Evolutionary conservation across 2,329 filamentous ascomycete genomes (phyloP), one percentile per base, ranked within the genome.

Genomic region (Coniochaeta sp.): DNA sequence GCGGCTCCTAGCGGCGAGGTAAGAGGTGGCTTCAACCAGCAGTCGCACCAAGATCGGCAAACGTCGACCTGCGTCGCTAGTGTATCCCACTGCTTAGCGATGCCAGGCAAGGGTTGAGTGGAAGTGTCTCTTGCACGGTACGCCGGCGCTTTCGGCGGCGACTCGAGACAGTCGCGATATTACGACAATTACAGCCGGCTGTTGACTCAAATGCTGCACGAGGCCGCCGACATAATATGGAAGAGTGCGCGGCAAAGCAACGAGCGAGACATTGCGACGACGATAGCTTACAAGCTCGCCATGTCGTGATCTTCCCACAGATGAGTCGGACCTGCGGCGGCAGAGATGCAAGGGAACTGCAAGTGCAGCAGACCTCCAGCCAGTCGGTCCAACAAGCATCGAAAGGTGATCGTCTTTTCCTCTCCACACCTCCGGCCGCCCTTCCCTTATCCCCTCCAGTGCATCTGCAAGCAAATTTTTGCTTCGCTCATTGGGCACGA

Each of bases 401-500:
- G 24, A 63, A n/a, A 66, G 66, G 60, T 62, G 64, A 47, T 62
- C 60, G 36, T 55, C 57, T 63, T 64, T 31, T 31, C 9, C 63
- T 65, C 65, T 70, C 69, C 67, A 72, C 70, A 66, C 43, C n/a
- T 65, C 58, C 36, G 47, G 63, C 66, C 28, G 9, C 9, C 28
- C 28, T 31, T 31, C 28, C 28, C 28, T 31, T 62, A 64, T 66
- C 65, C 62, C 59, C 65, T 66, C 64, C 67, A 58, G 64, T 61
- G 62, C 61, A 61, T 63, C 58, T 67, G 67, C 68, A 52, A n/a
- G 47, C 24, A 68, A 66, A 56, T 58, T 36, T 61, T 62, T 36
- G 5, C 50, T 40, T 22, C 57, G 63, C 68, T 71, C 67, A 73
- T 74, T 73, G 71, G 72, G 71, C 71, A 70, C 62, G 61, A 68